Evolutionary conservation across 768 basidiomycete genomes (phyloP).

Genomic region (Hortiboletus campestris): DNA sequence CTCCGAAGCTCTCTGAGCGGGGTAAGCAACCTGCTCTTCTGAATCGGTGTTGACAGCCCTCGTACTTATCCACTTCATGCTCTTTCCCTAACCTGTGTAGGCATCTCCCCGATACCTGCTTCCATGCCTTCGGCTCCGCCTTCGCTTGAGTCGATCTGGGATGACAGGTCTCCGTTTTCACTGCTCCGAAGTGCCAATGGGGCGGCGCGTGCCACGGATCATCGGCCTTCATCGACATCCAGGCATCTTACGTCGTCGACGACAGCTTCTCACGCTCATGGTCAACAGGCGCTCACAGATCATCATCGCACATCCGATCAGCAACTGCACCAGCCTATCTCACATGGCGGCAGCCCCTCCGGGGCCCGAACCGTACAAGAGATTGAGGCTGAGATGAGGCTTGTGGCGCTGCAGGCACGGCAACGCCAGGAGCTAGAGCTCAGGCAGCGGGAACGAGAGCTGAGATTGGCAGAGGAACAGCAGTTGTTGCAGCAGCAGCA

Average conservation of each 20-base stretch:
- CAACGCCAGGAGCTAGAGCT: slow-evolving; percentile 42
- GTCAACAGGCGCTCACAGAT: slow-evolving; percentile 32
- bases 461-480: slow-evolving; percentile 32
- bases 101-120: slow-evolving; percentile 37
- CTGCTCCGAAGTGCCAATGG: slow-evolving; percentile 59
- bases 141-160: slow-evolving; percentile 77
- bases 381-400: slow-evolving; percentile 83
- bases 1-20: slow-evolving; percentile 25
- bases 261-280: slow-evolving; percentile 22
- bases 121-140: slow-evolving; percentile 25
- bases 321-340: slow-evolving; percentile 34
- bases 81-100: slow-evolving; percentile 17
- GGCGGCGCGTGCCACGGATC: slow-evolving; percentile 39
- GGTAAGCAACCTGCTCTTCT: slow-evolving; percentile 24
- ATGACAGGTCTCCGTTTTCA: slow-evolving; percentile 75
- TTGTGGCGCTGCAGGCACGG: slow-evolving; percentile 48
- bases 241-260: slow-evolving; percentile 25
- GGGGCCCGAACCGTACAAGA: slow-evolving; percentile 71
- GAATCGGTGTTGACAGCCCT: neutral
- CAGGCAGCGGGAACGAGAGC: slow-evolving; percentile 47
- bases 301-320: slow-evolving; percentile 38
- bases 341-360: slow-evolving; percentile 34
- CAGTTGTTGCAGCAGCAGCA: slow-evolving; percentile 35
- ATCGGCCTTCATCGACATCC: slow-evolving; percentile 25
- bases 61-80: slow-evolving; percentile 12